phyloP scores from a whole-genome alignment of 768 basidiomycete genomes.

The Pisolithus microcarpus region DNA sequence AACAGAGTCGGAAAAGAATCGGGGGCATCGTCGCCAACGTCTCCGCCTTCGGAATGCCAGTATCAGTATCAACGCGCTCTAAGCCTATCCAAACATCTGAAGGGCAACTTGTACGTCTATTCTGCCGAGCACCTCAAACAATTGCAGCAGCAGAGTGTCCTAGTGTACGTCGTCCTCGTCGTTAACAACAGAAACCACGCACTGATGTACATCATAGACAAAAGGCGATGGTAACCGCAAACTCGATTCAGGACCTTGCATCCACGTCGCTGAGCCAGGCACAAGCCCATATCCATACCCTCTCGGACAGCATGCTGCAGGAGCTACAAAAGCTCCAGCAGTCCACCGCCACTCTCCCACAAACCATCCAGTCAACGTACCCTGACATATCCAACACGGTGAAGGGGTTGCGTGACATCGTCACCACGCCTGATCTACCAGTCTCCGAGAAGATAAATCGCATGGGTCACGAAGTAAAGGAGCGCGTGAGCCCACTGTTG shows the following conservation, averaged over 20 bases:
- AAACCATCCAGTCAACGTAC: slow-evolving; percentile 53
- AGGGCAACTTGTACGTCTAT: slow-evolving; percentile 55
- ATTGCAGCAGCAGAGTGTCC: slow-evolving; percentile 54
- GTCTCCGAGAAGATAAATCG: slow-evolving; percentile 56
- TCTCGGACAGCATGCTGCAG: slow-evolving; percentile 58
- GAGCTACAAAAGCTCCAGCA: slow-evolving; percentile 63
- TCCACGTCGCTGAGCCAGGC: slow-evolving; percentile 49
- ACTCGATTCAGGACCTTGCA: slow-evolving; percentile 53
- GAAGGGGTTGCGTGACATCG: slow-evolving; percentile 46
- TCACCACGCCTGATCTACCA: slow-evolving; percentile 47
- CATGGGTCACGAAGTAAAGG: slow-evolving; percentile 50
- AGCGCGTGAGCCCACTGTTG: slow-evolving; percentile 55
- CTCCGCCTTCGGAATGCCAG: slow-evolving; percentile 47
- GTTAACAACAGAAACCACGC: slow-evolving; percentile 1
- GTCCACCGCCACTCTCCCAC: slow-evolving; percentile 51
- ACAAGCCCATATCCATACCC: slow-evolving; percentile 47
- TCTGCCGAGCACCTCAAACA: slow-evolving; percentile 68
- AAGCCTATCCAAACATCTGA: slow-evolving; percentile 56
- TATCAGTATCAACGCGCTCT: slow-evolving; percentile 76
- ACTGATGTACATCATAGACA: slow-evolving; percentile 37
- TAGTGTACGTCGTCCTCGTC: slow-evolving; percentile 43
- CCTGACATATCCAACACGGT: slow-evolving; percentile 47
- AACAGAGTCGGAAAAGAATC: slow-evolving; percentile 41
- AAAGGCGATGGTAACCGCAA: slow-evolving; percentile 61
- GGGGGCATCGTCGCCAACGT: slow-evolving; percentile 38